Percentiles rank a stretch among this genome's conserved stretches.
phyloP scores from a whole-genome alignment of 768 basidiomycete genomes.

The Pulveroboletus sp. region DNA sequence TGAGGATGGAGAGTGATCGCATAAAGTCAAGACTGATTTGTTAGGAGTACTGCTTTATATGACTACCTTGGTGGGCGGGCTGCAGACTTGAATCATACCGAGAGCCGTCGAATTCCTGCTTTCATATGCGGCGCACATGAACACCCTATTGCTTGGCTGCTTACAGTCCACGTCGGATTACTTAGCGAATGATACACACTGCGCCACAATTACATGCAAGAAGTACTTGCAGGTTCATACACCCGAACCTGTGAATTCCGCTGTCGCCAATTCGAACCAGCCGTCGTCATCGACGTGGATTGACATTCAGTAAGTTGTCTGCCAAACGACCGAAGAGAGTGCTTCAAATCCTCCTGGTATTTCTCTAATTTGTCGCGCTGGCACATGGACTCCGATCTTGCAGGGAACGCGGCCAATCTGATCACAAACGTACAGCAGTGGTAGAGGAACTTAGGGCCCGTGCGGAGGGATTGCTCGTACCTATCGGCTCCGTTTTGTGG shows the following conservation, averaged over 20 bases:
- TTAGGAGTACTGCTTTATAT: no score
- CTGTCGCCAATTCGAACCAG: background rate
- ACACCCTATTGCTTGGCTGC: no score
- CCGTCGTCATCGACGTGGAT: slow-evolving; percentile 1
- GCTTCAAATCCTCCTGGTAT: background rate
- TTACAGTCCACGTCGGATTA: no score
- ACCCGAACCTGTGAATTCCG: background rate
- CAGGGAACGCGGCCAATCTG: background rate
- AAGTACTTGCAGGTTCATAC: background rate
- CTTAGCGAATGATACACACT: background rate
- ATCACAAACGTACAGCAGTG: background rate
- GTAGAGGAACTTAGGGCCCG: background rate
- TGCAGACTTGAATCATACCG: background rate
- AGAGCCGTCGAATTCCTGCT: background rate
- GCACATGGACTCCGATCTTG: background rate
- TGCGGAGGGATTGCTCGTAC: background rate
- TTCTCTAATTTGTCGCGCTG: background rate
- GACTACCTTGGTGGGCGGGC: background rate
- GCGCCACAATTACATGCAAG: slow-evolving; percentile 4
- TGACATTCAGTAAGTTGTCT: background rate
- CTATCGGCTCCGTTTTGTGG: background rate
- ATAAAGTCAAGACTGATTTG: background rate
- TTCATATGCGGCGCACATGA: background rate
- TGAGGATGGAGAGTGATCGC: slow-evolving; percentile 15
- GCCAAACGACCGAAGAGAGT: background rate